A percentile compares a stretch with the other conserved stretches of the same genome.
Conservation (phyloP, 352 stramenopile species). For the Lagenidium giganteum region DNA sequence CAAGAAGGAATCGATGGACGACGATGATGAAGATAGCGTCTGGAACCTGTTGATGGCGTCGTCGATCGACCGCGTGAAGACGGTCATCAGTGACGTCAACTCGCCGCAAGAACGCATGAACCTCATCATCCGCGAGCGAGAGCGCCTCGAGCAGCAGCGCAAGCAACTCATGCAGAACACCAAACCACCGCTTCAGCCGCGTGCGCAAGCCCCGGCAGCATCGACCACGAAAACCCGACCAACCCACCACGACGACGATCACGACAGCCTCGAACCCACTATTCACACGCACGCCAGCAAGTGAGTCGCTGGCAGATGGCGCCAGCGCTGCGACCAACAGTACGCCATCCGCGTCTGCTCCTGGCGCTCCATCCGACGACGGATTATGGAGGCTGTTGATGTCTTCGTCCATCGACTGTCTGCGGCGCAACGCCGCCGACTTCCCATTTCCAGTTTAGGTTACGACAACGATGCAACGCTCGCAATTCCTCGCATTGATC, state of each 20-base stretch:
- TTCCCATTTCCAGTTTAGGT: too few species aligned
- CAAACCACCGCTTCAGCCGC: neutral
- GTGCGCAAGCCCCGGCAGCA: neutral
- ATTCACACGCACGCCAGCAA: slow-evolving; percentile 1
- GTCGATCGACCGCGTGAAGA: slow-evolving; percentile 63
- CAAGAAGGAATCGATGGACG: slow-evolving; percentile 33
- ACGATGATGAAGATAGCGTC: slow-evolving; percentile 54
- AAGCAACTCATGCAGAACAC: slow-evolving; percentile 43
- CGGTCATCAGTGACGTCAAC: slow-evolving; percentile 30
- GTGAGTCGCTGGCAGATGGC: neutral
- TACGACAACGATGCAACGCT: too few species aligned
- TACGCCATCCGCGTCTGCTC: neutral
- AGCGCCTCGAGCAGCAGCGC: slow-evolving; percentile 55
- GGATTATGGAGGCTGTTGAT: slow-evolving; percentile 73
- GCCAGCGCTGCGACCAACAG: neutral
- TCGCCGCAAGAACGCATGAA: slow-evolving; percentile 46
- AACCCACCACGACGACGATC: slow-evolving; percentile 7
- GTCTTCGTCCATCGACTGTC: slow-evolving; percentile 57
- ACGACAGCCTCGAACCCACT: slow-evolving; percentile 1
- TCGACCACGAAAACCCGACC: neutral
- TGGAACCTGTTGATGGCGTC: slow-evolving; percentile 67
- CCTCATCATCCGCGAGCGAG: slow-evolving; percentile 57
- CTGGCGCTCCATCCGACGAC: slow-evolving; percentile 30
- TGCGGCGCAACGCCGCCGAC: slow-evolving; percentile 29
- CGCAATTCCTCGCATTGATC: too few species aligned